These are phyloP conservation scores for Cercospora sp. DNA, from an alignment of 2,329 filamentous ascomycete species.

Conservation along the genomic window DNA sequence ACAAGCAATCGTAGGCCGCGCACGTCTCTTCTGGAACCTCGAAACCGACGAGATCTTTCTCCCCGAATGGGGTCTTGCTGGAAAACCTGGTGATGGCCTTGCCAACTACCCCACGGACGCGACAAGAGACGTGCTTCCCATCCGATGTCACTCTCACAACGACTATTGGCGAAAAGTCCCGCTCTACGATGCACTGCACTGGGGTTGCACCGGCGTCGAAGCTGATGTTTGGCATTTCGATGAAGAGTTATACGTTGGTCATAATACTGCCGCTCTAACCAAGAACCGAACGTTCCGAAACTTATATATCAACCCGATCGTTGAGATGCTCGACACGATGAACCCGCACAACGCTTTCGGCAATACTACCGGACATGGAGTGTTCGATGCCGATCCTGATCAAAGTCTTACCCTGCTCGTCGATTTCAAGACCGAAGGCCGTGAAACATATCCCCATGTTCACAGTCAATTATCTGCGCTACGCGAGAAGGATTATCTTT, in stretches of 20 bases:
- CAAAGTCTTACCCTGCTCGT: slow-evolving; percentile 61
- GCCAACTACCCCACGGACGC: slow-evolving; percentile 42
- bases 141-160: slow-evolving; percentile 67
- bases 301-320: slow-evolving; percentile 65
- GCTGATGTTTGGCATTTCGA: slow-evolving; percentile 67
- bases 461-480: slow-evolving; percentile 59
- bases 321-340: slow-evolving; percentile 57
- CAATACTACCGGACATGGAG: slow-evolving; percentile 49
- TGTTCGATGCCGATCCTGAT: slow-evolving; percentile 48
- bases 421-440: slow-evolving; percentile 65
- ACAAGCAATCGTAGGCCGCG: slow-evolving; percentile 42
- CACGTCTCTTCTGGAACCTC: slow-evolving; percentile 42
- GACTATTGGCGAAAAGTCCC: slow-evolving; percentile 68
- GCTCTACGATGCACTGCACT: slow-evolving; percentile 59
- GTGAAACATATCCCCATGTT: slow-evolving; percentile 55
- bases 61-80: slow-evolving; percentile 45
- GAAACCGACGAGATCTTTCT: slow-evolving; percentile 35
- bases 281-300: slow-evolving; percentile 58
- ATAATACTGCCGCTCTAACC: slow-evolving; percentile 57
- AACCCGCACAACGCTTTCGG: slow-evolving; percentile 53
- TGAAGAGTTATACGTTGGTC: slow-evolving; percentile 62
- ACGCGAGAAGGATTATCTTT: slow-evolving; percentile 55
- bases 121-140: slow-evolving; percentile 50
- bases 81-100: slow-evolving; percentile 40
- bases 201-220: slow-evolving; percentile 65